A percentile compares a stretch with the other conserved stretches of the same genome.
These are phyloP conservation scores for Entoloma clypeatum DNA, from an alignment of 1,284 basidiomycete species.

Conservation along the genomic window DNA sequence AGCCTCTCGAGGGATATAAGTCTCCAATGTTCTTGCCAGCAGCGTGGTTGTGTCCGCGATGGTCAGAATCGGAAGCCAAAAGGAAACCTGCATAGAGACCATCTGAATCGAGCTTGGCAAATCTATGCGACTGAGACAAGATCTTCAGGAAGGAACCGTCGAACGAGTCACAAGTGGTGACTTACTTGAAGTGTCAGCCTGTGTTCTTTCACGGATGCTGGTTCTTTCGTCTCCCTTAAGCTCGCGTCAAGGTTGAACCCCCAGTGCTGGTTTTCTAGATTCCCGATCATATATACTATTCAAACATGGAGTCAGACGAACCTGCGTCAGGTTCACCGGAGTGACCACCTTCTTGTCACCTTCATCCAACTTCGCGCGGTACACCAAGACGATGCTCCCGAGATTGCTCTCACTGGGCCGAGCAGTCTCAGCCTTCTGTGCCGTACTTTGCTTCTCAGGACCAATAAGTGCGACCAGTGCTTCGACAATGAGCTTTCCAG, in stretches of 20 bases:
- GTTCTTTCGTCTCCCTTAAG: conserved; percentile 38
- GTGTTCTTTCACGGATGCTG: conserved; percentile 51
- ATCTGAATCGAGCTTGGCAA: conserved; percentile 48
- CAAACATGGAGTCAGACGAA: conserved; percentile 22
- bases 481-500: conserved; percentile 57
- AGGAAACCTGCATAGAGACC: conserved; percentile 53
- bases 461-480: conserved; percentile 54
- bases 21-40: conserved; percentile 53
- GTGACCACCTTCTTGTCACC: conserved; percentile 45
- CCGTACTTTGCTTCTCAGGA: conserved; percentile 36
- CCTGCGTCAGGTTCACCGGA: conserved; percentile 72
- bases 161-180: background rate
- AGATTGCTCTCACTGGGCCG: conserved; percentile 48
- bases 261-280: conserved; percentile 70
- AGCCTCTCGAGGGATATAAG: conserved; percentile 50
- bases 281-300: background rate
- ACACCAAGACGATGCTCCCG: conserved; percentile 62
- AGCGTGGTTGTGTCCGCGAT: conserved; percentile 48
- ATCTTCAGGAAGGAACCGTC: conserved; percentile 2
- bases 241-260: conserved; percentile 77
- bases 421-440: conserved; percentile 20
- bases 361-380: conserved; percentile 58
- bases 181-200: conserved; percentile 53
- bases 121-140: conserved; percentile 45
- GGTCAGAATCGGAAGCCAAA: conserved; percentile 43